Evolutionary conservation across 169 alveolate genomes (phyloP), one percentile per base, ranked within the genome.

Genomic region (Eimeria sp.): DNA sequence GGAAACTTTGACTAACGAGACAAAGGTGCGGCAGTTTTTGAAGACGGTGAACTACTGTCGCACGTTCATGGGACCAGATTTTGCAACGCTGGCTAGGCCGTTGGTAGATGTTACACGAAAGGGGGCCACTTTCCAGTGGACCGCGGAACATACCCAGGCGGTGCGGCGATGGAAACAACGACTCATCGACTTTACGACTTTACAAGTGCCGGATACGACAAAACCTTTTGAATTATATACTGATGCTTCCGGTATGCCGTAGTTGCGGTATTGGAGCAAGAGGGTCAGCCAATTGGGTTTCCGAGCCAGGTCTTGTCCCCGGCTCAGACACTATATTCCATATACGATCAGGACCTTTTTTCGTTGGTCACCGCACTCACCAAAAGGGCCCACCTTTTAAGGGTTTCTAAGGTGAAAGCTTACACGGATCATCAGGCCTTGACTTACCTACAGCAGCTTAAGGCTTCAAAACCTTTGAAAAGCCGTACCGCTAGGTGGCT

Each of bases 171-270:
- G 47, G 0, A 78, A 78, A 25, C 67, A 78, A 4, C 10, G 45
- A 0, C 57, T 78, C 22, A 49, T 47, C 5, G 45, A 78, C 2
- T 78, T 1, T 27, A 78, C 65, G n/a, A 78, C 70, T 43, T 43
- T 78, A 2, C 89, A 78, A 2, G 47, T 78, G 13, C 89, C 89
- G 13, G 65, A 78, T 30, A 78, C 89, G 5, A 20, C 47, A 5
- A 78, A 78, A 45, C 88, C 89, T 40, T 73, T 73, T 9, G 57
- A 73, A 27, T 16, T 73, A 3, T 43, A 73, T 16, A 73, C 83
- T 27, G 51, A 75, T 25, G 87, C 87, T 0, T 76, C 61, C 13
- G 86, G 63, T 40, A 20, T 61, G 86, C 86, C 63, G 2, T 18
- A 0, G 84, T n/a, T 34, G 84, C 27, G 20, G 75, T 65, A 13